Base-by-base conservation (phyloP, 169 alveolate species). In the Plasmodium chabaudi region DNA sequence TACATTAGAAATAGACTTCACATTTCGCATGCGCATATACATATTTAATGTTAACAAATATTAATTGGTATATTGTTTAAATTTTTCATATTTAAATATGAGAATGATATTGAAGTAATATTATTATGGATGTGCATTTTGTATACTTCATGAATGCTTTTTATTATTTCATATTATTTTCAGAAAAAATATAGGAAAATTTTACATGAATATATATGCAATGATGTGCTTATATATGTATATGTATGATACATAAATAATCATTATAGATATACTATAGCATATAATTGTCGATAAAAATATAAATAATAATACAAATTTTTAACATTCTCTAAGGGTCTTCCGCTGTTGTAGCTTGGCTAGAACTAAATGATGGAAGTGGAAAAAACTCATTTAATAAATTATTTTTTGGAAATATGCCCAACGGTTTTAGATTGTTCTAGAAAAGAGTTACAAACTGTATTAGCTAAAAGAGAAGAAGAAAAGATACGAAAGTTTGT, bases 381-480 rank as follows among this genome's bases (percentile, higher is more conserved):
- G 47, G 93, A 90, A 63, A 94, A 94, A 82, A 92, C 95, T 17
- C 89, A 94, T 57, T 86, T 94, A 49, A 93, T 93, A 59, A 93
- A 94, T 49, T 94, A 92, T 59, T 89, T 94, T 59, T 86, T 94
- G 74, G 97, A 93, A 88, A 94, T 94, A 44, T 93, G 94, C 34
- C 97, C 97, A 13, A 90, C 97, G 12, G 93, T 92, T 39, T 89
- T 94, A 64, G 95, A 92, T 53, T 94, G 97, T 75, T 89, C 95
- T 55, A 72, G 97, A 68, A 94, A 92, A 89, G 92, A 92, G 72
- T 79, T 94, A 55, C 94, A 92, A 86, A 70, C 93, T 57, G 87
- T 94, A 53, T 88, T 94, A 47, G 92, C 95, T 12, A 92, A 93
- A 51, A 82, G 74, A 63, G 94, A 88, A 49, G 94, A 94, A 59